Percentiles rank a stretch among this genome's conserved stretches.
phyloP scores from a whole-genome alignment of 2,329 filamentous ascomycete genomes.

The Didymella exigua region DNA sequence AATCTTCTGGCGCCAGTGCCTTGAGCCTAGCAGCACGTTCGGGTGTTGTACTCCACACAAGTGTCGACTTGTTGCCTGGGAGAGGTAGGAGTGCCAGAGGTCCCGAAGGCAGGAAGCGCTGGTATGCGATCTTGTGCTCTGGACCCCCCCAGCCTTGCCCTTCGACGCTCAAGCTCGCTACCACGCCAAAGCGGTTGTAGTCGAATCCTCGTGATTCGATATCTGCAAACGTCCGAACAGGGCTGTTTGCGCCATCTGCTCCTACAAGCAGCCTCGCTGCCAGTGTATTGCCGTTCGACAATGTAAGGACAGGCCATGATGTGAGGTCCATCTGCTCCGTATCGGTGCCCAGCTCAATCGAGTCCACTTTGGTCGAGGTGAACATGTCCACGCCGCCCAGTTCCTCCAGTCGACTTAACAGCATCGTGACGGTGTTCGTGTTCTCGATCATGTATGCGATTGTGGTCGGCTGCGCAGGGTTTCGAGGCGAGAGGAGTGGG shows the following conservation, averaged over 20 bases:
- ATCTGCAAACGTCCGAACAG: constrained; percentile 85
- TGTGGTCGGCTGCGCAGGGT: constrained; percentile 56
- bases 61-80: constrained; percentile 78
- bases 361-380: constrained; percentile 76
- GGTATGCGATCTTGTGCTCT: constrained; percentile 77
- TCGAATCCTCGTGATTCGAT: constrained; percentile 92
- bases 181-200: constrained; percentile 86
- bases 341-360: constrained; percentile 75
- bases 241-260: constrained; percentile 93
- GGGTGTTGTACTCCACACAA: constrained; percentile 95
- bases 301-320: constrained; percentile 82
- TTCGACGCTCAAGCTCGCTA: constrained; percentile 81
- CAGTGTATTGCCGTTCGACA: constrained; percentile 70
- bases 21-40: constrained; percentile 80
- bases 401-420: constrained; percentile 73
- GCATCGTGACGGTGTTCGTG: constrained; percentile 78
- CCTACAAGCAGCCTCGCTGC: constrained; percentile 86
- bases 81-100: constrained; percentile 91
- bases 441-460: constrained; percentile 99
- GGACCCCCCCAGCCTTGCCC: constrained; percentile 49
- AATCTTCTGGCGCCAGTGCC: constrained; percentile 71
- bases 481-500: constrained; percentile 47
- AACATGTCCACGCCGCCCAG: constrained; percentile 72
- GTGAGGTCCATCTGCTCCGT: constrained; percentile 74
- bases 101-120: constrained; percentile 90